Conservation (phyloP, 257 asterid species). For the Penstemon eatonii region DNA sequence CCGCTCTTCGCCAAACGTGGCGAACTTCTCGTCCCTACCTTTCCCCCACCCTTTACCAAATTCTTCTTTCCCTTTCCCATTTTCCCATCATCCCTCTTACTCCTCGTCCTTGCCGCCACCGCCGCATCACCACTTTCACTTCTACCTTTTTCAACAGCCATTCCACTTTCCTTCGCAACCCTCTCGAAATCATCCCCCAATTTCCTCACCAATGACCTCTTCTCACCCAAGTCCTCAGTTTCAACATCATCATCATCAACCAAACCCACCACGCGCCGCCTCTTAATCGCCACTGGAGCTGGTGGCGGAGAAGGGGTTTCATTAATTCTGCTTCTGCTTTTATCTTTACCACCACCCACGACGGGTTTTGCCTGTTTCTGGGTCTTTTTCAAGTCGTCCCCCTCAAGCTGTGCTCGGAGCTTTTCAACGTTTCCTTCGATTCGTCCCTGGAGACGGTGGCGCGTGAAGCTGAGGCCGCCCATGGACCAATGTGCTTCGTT, state of each 20-base stretch:
- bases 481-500: conserved; percentile 93
- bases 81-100: conserved; percentile 19
- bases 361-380: conserved; percentile 22
- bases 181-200: conserved; percentile 76
- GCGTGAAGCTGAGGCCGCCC: conserved; percentile 81
- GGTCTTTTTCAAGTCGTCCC: conserved; percentile 13
- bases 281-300: conserved; percentile 65
- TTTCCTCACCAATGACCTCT: conserved; percentile 61
- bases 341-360: conserved; percentile 10
- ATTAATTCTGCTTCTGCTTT: not conserved
- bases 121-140: conserved; percentile 8
- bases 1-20: conserved; percentile 49
- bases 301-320: conserved; percentile 61
- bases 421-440: conserved; percentile 80
- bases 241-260: conserved; percentile 44
- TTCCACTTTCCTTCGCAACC: conserved; percentile 59
- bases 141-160: conserved; percentile 1
- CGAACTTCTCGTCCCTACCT: conserved; percentile 48
- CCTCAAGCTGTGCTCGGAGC: conserved; percentile 62
- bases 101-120: conserved; percentile 36
- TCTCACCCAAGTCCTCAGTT: conserved; percentile 27
- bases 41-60: conserved; percentile 33
- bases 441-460: conserved; percentile 89
- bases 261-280: conserved; percentile 56
- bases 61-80: conserved; percentile 27